Conservation (phyloP, 441 rosid species). For the Syzygium syzygioides region DNA sequence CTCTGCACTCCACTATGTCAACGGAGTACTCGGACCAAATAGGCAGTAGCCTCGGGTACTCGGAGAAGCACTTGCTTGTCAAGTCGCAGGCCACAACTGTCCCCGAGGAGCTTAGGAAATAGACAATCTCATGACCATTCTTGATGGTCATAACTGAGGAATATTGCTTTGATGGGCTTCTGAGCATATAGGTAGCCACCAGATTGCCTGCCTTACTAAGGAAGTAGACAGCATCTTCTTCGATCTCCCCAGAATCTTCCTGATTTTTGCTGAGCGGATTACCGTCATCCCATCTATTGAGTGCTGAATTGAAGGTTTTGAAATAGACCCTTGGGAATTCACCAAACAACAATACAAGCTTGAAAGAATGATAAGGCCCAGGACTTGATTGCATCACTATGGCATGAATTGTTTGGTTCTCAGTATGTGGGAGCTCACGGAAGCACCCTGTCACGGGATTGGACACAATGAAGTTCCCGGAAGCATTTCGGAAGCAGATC, state of each 20-base stretch:
- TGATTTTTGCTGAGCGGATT: slow-evolving; percentile 25
- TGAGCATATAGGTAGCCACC: slow-evolving; percentile 59
- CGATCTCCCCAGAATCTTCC: slow-evolving; percentile 24
- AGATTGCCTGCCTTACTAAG: slow-evolving; percentile 77
- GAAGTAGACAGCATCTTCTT: slow-evolving; percentile 49
- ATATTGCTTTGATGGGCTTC: slow-evolving; percentile 86
- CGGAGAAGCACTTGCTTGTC: slow-evolving; percentile 37
- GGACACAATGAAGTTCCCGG: slow-evolving; percentile 41
- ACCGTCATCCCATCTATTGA: slow-evolving; percentile 52
- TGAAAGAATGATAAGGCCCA: slow-evolving; percentile 27
- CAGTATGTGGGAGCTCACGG: slow-evolving; percentile 33
- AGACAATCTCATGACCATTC: slow-evolving; percentile 42
- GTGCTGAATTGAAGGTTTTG: slow-evolving; percentile 37
- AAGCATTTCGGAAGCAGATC: slow-evolving; percentile 49
- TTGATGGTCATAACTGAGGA: slow-evolving; percentile 56
- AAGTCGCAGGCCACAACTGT: slow-evolving; percentile 64
- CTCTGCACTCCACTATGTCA: slow-evolving; percentile 69
- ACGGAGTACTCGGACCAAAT: slow-evolving; percentile 65
- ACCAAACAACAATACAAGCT: slow-evolving; percentile 57
- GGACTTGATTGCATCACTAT: slow-evolving; percentile 46
- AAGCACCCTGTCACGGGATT: slow-evolving; percentile 67
- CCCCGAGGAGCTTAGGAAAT: slow-evolving; percentile 71
- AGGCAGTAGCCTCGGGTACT: slow-evolving; percentile 73
- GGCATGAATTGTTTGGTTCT: slow-evolving; percentile 47
- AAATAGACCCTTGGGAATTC: slow-evolving; percentile 51